These are phyloP conservation scores for Ganoderma lingzhi DNA, from an alignment of 1,284 basidiomycete species.

Conservation along the genomic window DNA sequence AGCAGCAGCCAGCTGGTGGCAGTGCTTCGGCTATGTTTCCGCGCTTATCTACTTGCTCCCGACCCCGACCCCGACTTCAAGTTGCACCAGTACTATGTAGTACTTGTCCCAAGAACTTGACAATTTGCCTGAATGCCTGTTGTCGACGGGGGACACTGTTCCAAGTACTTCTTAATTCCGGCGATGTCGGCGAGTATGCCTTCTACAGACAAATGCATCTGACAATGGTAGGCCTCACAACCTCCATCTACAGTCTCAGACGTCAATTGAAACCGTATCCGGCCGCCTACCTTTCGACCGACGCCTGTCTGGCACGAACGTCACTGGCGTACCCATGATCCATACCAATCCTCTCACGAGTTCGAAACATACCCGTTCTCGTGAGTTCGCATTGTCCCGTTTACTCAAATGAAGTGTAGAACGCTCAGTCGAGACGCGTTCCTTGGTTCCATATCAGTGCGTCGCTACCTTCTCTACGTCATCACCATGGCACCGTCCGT, in stretches of 20 bases:
- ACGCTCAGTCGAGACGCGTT: not conserved
- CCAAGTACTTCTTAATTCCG: not conserved
- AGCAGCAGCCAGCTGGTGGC: not conserved
- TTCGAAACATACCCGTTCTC: not conserved
- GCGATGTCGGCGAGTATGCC: not conserved
- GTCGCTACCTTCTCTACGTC: not conserved
- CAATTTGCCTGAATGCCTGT: not conserved
- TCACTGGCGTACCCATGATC: not conserved
- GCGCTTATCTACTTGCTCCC: not conserved
- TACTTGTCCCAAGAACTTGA: not conserved
- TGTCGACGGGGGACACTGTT: not conserved
- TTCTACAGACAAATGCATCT: not conserved
- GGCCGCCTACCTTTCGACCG: not conserved
- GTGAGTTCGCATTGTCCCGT: not conserved
- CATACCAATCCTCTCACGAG: not conserved
- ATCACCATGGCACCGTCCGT: constrained; percentile 7
- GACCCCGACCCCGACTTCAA: not conserved
- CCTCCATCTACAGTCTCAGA: not conserved
- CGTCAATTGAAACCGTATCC: not conserved
- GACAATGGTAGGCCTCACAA: not conserved
- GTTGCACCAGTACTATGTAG: no score
- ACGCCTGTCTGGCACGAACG: constrained; percentile 2
- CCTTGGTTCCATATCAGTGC: constrained; percentile 1
- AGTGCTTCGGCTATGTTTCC: not conserved
- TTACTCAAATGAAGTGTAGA: not conserved